Evolutionary conservation across 2,329 filamentous ascomycete species (phyloP), one percentile per base, ranked within the genome.

Genomic region (Aplosporella prunicola): DNA sequence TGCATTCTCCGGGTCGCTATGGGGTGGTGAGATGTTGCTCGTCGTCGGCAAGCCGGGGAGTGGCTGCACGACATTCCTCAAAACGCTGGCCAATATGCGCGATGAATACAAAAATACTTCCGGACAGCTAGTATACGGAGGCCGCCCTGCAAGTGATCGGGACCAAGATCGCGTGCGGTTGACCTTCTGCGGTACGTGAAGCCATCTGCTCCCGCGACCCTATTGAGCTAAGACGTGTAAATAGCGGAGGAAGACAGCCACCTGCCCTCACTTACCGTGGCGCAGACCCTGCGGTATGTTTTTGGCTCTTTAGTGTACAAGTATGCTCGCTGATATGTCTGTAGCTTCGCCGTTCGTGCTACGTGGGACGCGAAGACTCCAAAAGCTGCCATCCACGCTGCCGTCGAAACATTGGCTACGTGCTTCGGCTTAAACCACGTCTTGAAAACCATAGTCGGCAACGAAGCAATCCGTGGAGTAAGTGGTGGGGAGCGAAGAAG

Each of bases 41-140:
- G 61, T 64, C 3, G 51, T 64, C 13, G 61, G 60, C 5, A 47
- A 57, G 22, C 61, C 61, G 3, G 68, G 63, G 0, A 72, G 69
- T 5, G 75, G 76, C 2, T 79, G 76, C 52, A 72, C 67, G 27
- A 79, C 76, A 0, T 56, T 79, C 1, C 60, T 79, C 5, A 78
- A 76, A 57, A 66, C 70, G 0, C 58, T 80, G 9, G 66, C 62
- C 28, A 68, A 79, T 50, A 60, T 72, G 9, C 58, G 34, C 13
- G 34, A 27, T 8, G 20, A 37, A 17, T 35, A 20, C 22, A 33
- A 33, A 22, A 13, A 22, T 13, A 33, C 17, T 14, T 17, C 27
- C 6, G 27, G 27, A 9, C n/a, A 9, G 3, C 5, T 17, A 16
- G 18, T 16, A 4, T 30, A 30, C 27, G 27, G 27, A 5, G 27